These are phyloP conservation scores for Coemansia sp. DNA, from an alignment of 371 early-diverging fungal genomes.

Conservation along the genomic window DNA sequence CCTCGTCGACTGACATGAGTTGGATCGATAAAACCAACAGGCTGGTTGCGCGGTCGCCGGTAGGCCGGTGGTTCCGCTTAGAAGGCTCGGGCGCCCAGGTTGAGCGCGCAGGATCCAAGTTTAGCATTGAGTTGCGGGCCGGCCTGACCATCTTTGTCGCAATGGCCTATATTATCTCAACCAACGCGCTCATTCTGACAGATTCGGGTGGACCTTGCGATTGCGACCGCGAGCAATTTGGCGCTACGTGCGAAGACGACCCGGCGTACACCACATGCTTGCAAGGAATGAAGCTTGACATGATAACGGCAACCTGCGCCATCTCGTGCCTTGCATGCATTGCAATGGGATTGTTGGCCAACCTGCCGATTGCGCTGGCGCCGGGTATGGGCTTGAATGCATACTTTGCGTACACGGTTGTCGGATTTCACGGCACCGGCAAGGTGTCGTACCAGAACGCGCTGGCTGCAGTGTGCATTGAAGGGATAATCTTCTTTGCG, in stretches of 20 bases:
- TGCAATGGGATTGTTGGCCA: constrained; percentile 70
- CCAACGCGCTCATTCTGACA: constrained; percentile 74
- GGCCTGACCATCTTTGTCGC: constrained; percentile 71
- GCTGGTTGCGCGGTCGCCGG: constrained; percentile 55
- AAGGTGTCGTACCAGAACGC: constrained; percentile 69
- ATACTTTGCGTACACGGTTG: constrained; percentile 78
- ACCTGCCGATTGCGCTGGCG: constrained; percentile 75
- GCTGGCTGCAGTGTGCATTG: constrained; percentile 76
- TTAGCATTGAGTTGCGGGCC: constrained; percentile 68
- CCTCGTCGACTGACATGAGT: neutral
- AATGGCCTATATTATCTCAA: constrained; percentile 72
- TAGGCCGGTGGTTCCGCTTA: constrained; percentile 66
- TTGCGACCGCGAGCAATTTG: constrained; percentile 57
- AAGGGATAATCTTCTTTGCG: constrained; percentile 72
- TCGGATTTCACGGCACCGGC: constrained; percentile 74
- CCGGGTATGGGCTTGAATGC: constrained; percentile 83
- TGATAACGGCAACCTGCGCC: constrained; percentile 72
- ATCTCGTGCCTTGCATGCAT: constrained; percentile 66
- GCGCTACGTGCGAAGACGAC: constrained; percentile 53
- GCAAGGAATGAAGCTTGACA: constrained; percentile 62
- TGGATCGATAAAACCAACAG: constrained; percentile 55
- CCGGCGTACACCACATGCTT: constrained; percentile 63
- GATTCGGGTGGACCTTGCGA: constrained; percentile 76
- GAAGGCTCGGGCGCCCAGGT: constrained; percentile 60
- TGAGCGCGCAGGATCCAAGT: constrained; percentile 60